phyloP scores from a whole-genome alignment of 306 rosid genomes.

The Rosa lucieae region DNA sequence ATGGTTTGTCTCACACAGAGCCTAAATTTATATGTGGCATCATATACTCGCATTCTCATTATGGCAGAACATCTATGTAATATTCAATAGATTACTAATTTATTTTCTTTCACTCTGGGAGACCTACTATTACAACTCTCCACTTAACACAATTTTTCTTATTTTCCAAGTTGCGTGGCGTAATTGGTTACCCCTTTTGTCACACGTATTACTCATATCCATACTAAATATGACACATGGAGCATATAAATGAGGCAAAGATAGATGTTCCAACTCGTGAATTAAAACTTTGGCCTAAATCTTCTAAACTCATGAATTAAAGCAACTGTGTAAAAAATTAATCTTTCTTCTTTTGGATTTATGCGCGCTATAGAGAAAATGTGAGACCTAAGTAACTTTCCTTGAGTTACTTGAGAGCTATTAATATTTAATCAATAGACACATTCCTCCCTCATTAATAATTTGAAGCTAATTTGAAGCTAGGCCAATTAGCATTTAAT shows the following conservation, averaged over 20 bases:
- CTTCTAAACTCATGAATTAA: background rate
- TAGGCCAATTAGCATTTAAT: too few species aligned
- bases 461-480: too few species aligned
- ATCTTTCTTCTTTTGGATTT: background rate
- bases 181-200: background rate
- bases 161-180: background rate
- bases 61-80: background rate
- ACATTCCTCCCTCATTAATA: too few species aligned
- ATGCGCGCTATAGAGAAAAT: background rate
- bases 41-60: background rate
- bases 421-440: too few species aligned
- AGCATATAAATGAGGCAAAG: background rate
- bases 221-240: background rate
- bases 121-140: background rate
- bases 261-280: background rate
- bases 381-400: background rate
- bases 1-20: background rate
- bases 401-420: too few species aligned
- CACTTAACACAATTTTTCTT: background rate
- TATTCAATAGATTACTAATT: background rate
- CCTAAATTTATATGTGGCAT: background rate
- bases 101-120: background rate
- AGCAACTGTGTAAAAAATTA: background rate
- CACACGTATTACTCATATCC: background rate
- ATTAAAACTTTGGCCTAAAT: background rate